Conservation (phyloP, 2,329 filamentous ascomycete genomes). For the Pyrenochaeta sp. region DNA sequence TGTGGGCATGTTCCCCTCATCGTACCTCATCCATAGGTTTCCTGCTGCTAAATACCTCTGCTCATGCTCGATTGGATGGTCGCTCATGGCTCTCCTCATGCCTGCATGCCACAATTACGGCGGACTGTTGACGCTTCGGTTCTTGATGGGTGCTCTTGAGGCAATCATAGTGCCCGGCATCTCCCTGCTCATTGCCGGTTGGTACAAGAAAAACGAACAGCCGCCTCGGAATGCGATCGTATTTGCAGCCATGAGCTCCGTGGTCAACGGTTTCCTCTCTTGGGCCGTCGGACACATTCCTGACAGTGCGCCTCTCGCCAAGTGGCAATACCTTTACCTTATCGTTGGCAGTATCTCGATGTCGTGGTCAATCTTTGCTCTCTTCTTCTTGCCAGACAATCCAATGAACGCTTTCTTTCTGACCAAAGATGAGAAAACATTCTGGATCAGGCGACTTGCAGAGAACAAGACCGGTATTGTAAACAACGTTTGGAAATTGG, state of each 20-base stretch:
- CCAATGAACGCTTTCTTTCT: constrained; percentile 16
- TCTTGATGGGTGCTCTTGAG: constrained; percentile 62
- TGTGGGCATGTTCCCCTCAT: constrained; percentile 58
- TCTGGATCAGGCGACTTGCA: constrained; percentile 47
- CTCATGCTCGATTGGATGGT: constrained; percentile 54
- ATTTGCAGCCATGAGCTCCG: constrained; percentile 58
- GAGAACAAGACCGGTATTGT: constrained; percentile 57
- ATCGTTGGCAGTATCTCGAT: constrained; percentile 54
- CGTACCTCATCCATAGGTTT: constrained; percentile 55
- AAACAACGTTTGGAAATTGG: constrained; percentile 54
- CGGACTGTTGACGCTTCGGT: constrained; percentile 46
- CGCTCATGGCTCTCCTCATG: constrained; percentile 50
- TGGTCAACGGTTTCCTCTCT: constrained; percentile 62
- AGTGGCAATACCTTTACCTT: constrained; percentile 59
- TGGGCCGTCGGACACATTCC: constrained; percentile 66
- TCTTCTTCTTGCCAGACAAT: constrained; percentile 60
- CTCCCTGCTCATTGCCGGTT: constrained; percentile 70
- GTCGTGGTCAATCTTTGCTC: constrained; percentile 50
- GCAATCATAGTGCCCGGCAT: constrained; percentile 56
- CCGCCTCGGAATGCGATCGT: constrained; percentile 56
- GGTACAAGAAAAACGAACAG: constrained; percentile 68
- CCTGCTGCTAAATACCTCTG: constrained; percentile 12
- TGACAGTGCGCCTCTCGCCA: neutral
- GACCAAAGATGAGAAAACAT: constrained; percentile 4
- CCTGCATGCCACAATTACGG: constrained; percentile 10